These are phyloP conservation scores for Leishmania turanica DNA, from an alignment of 208 protist species.

Conservation along the genomic window DNA sequence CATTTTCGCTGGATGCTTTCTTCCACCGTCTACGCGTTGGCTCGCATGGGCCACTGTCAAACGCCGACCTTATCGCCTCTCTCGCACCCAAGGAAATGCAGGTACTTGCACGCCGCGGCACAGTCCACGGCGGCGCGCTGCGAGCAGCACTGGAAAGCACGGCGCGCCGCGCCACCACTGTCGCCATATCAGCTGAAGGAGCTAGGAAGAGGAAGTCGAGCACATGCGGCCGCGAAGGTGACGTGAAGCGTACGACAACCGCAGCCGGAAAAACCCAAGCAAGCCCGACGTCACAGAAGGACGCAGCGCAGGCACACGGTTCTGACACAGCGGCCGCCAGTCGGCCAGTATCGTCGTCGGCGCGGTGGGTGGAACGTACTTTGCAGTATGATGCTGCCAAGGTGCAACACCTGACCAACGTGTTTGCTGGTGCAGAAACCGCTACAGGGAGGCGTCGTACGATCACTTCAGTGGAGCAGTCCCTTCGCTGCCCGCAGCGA, in stretches of 20 bases:
- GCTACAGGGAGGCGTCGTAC: not conserved
- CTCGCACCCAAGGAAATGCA: not conserved
- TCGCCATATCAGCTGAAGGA: not conserved
- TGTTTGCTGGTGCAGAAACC: conserved; percentile 14
- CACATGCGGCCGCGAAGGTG: not conserved
- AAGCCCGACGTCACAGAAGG: not conserved
- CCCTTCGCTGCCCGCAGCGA: not conserved
- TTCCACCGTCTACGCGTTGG: not conserved
- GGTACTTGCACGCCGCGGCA: not conserved
- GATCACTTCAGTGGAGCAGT: conserved; percentile 4
- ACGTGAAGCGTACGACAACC: not conserved
- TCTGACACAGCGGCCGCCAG: not conserved
- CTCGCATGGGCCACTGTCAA: not conserved
- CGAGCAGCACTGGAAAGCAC: not conserved
- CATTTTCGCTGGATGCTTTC: not conserved
- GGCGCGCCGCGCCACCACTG: not conserved
- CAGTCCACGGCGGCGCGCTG: not conserved
- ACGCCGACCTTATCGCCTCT: too few relatives aligned
- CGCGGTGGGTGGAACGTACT: conserved; percentile 14
- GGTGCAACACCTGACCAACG: conserved; percentile 17
- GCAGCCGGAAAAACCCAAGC: not conserved
- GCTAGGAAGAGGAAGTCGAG: not conserved
- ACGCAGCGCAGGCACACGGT: not conserved
- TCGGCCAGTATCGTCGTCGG: not conserved
- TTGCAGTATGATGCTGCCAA: conserved; percentile 26